Conservation (phyloP, 1,284 basidiomycete species). For the Inonotus hispidus region DNA sequence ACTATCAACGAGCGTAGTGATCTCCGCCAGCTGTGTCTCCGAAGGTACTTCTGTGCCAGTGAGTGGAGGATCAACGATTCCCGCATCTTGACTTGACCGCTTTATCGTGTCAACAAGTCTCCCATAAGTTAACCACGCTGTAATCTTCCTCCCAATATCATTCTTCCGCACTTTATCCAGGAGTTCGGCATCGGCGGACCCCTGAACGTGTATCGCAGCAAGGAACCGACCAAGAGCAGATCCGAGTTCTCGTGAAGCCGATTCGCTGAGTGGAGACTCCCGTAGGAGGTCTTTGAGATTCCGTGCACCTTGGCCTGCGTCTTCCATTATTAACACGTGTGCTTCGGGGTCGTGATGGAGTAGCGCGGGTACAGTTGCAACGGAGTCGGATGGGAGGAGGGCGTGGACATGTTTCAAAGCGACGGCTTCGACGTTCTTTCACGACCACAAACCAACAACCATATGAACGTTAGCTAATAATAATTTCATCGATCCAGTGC, state of each 20-base stretch:
- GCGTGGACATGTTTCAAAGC: slow-evolving; percentile 38
- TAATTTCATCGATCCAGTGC: background rate
- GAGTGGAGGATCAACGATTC: slow-evolving; percentile 38
- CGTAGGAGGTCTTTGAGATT: slow-evolving; percentile 48
- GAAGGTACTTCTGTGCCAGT: slow-evolving; percentile 31
- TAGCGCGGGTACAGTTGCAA: slow-evolving; percentile 44
- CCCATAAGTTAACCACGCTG: slow-evolving; percentile 43
- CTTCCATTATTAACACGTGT: slow-evolving; percentile 55
- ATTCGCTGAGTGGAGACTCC: slow-evolving; percentile 27
- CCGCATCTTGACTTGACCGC: slow-evolving; percentile 28
- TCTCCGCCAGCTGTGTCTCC: slow-evolving; percentile 32
- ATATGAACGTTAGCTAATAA: background rate
- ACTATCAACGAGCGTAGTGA: slow-evolving; percentile 33
- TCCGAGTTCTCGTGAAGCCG: slow-evolving; percentile 41
- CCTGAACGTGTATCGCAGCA: slow-evolving; percentile 40
- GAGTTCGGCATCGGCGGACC: slow-evolving; percentile 28
- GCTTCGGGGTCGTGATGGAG: slow-evolving; percentile 43
- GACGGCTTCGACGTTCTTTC: slow-evolving; percentile 41
- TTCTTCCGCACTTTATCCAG: slow-evolving; percentile 36
- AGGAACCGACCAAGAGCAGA: slow-evolving; percentile 46
- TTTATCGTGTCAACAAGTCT: slow-evolving; percentile 41
- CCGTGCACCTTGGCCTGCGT: slow-evolving; percentile 38
- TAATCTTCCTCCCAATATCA: slow-evolving; percentile 37
- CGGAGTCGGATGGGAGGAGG: slow-evolving; percentile 29
- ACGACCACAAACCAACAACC: background rate